These are phyloP conservation scores for Wallacemonas collosoma DNA, from an alignment of 208 protist species.

Conservation along the genomic window DNA sequence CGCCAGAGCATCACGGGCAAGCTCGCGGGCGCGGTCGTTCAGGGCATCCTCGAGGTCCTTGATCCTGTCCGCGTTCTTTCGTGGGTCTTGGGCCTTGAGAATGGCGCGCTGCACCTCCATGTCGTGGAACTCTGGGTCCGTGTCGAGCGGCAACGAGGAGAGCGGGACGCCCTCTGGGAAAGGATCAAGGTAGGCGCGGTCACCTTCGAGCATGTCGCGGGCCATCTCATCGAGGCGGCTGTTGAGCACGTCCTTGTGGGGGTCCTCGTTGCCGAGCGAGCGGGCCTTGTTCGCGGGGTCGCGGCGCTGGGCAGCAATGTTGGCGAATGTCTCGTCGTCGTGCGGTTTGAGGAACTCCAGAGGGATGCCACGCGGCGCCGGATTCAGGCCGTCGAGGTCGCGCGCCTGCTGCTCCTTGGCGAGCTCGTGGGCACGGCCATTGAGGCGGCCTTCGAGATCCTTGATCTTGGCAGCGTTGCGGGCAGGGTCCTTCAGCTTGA, in stretches of 20 bases:
- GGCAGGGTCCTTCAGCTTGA: constrained; percentile 59
- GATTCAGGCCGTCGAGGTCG: constrained; percentile 52
- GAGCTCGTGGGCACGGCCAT: constrained; percentile 75
- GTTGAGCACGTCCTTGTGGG: constrained; percentile 40
- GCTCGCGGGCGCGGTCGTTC: constrained; percentile 69
- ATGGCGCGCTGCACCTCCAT: constrained; percentile 72
- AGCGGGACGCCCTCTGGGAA: constrained; percentile 75
- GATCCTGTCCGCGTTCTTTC: constrained; percentile 51
- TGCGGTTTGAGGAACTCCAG: constrained; percentile 61
- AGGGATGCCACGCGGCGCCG: constrained; percentile 58
- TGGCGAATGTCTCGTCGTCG: constrained; percentile 58
- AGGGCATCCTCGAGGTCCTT: constrained; percentile 55
- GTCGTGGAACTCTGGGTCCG: constrained; percentile 64
- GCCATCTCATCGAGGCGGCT: constrained; percentile 65
- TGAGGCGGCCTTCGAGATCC: constrained; percentile 72
- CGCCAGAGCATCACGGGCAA: constrained; percentile 56
- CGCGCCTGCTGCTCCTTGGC: constrained; percentile 56
- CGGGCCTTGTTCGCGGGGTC: constrained; percentile 36
- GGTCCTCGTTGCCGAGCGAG: constrained; percentile 25
- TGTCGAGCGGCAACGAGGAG: constrained; percentile 55
- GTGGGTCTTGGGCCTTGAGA: constrained; percentile 44
- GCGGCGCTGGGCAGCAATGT: constrained; percentile 47
- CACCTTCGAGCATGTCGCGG: constrained; percentile 48
- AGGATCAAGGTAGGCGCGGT: constrained; percentile 57
- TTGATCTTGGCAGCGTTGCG: constrained; percentile 60